A percentile compares a stretch with the other conserved stretches of the same genome.
These are phyloP conservation scores for Alternaria postmessia DNA, from an alignment of 2,329 filamentous ascomycete species.

Conservation along the genomic window DNA sequence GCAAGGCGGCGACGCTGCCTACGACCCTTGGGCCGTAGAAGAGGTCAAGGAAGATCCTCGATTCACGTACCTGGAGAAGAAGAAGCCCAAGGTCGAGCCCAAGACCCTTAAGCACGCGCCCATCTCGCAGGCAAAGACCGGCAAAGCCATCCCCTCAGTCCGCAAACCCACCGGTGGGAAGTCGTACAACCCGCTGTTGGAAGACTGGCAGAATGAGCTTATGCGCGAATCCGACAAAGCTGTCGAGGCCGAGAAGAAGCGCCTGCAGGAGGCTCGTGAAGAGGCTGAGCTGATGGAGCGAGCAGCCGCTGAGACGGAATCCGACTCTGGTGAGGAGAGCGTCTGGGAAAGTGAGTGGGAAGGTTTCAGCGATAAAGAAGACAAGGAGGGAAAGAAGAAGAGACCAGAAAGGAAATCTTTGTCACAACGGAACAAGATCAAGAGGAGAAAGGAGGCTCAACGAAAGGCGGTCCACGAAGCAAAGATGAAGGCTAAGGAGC, in stretches of 20 bases:
- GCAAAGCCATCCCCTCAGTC: constrained; percentile 81
- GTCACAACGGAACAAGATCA: constrained; percentile 84
- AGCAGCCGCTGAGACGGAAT: constrained; percentile 75
- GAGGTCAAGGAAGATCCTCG: constrained; percentile 60
- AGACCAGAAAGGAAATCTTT: constrained; percentile 85
- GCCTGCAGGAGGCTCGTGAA: constrained; percentile 71
- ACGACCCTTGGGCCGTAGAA: constrained; percentile 80
- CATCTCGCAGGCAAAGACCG: constrained; percentile 81
- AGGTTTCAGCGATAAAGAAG: constrained; percentile 58
- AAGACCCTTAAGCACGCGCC: constrained; percentile 78
- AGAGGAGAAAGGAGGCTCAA: constrained; percentile 88
- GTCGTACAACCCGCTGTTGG: constrained; percentile 91
- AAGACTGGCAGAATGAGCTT: constrained; percentile 82
- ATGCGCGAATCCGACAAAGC: constrained; percentile 79
- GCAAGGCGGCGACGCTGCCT: constrained; percentile 66
- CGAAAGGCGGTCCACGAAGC: constrained; percentile 76
- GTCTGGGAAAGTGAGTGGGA: constrained; percentile 90
- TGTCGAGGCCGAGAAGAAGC: constrained; percentile 78
- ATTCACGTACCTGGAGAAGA: constrained; percentile 72
- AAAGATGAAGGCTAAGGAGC: constrained; percentile 74
- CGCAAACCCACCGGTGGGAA: constrained; percentile 80
- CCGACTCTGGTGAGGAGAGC: constrained; percentile 83
- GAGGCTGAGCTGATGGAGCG: constrained; percentile 74
- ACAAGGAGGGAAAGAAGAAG: constrained; percentile 73
- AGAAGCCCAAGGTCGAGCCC: constrained; percentile 74